Conservation (phyloP, 2,329 filamentous ascomycete species). For the Pseudogymnoascus sp. region DNA sequence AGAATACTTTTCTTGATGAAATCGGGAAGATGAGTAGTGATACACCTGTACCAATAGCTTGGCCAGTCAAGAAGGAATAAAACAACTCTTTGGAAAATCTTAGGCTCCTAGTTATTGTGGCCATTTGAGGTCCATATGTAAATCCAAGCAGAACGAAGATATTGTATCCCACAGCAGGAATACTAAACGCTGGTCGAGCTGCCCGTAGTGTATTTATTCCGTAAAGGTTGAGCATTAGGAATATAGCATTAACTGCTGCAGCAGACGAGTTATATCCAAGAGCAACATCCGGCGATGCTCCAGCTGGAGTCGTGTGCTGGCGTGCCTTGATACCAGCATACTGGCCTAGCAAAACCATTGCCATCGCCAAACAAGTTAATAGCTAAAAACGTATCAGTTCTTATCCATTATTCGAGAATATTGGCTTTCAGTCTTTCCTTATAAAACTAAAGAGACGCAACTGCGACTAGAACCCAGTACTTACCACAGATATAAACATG, state of each 20-base stretch:
- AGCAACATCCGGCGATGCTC: conserved; percentile 24
- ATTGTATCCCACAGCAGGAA: conserved; percentile 61
- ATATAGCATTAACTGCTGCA: conserved; percentile 57
- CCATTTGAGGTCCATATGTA: conserved; percentile 51
- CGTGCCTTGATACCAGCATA: conserved; percentile 58
- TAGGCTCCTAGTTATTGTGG: conserved; percentile 44
- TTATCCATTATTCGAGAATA: neutral
- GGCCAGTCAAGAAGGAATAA: conserved; percentile 41
- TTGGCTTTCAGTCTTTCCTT: neutral
- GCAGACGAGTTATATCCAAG: conserved; percentile 60
- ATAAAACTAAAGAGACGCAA: conserved; percentile 36
- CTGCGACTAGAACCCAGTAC: conserved; percentile 44
- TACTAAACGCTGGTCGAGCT: conserved; percentile 54
- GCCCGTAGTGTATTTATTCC: conserved; percentile 55
- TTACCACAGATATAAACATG: conserved; percentile 13
- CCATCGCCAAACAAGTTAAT: conserved; percentile 44
- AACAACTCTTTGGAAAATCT: conserved; percentile 47
- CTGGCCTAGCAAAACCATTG: conserved; percentile 51
- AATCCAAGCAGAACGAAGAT: conserved; percentile 57
- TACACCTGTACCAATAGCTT: conserved; percentile 49
- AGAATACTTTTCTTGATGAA: conserved; percentile 54
- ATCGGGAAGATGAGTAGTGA: conserved; percentile 58
- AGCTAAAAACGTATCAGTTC: conserved; percentile 10
- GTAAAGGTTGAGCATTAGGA: conserved; percentile 62
- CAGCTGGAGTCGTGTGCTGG: conserved; percentile 40